phyloP scores from a whole-genome alignment of 1,284 basidiomycete species.

The Melampsora allii-populina region DNA sequence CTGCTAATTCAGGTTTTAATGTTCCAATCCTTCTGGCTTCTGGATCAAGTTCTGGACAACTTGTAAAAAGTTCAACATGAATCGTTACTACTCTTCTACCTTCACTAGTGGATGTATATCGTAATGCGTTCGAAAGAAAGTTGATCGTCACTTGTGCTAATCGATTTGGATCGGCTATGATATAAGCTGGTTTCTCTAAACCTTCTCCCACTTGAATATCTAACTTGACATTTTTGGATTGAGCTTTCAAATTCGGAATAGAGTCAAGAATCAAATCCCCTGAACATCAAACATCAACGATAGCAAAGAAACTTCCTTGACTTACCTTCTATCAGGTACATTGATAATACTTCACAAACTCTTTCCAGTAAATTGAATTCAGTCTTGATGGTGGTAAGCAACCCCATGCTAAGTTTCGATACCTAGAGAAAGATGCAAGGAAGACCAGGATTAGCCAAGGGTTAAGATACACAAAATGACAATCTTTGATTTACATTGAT shows the following conservation, averaged over 20 bases:
- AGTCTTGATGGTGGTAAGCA: conserved; percentile 35
- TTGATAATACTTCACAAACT: conserved; percentile 35
- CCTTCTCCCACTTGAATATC: conserved; percentile 31
- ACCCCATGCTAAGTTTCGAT: conserved; percentile 39
- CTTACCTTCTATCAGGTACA: conserved; percentile 41
- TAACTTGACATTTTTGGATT: conserved; percentile 31
- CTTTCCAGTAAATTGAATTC: conserved; percentile 25
- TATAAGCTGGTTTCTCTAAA: conserved; percentile 24
- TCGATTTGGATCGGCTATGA: conserved; percentile 36
- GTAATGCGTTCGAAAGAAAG: conserved; percentile 37
- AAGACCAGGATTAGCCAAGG: neutral
- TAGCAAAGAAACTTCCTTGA: neutral
- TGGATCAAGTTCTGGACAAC: conserved; percentile 26
- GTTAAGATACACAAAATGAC: neutral
- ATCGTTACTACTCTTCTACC: conserved; percentile 24
- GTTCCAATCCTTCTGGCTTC: conserved; percentile 25
- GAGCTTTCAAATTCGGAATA: conserved; percentile 8
- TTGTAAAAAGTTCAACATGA: conserved; percentile 26
- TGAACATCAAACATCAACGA: neutral
- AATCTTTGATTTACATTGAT: conserved; percentile 5
- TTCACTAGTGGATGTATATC: conserved; percentile 33
- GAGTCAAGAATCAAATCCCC: neutral
- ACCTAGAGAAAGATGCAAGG: neutral
- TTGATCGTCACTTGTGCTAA: conserved; percentile 40
- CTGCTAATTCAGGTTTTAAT: conserved; percentile 14